Base-by-base conservation (phyloP, 2,329 filamentous ascomycete species). In the Endothia cerciana region DNA sequence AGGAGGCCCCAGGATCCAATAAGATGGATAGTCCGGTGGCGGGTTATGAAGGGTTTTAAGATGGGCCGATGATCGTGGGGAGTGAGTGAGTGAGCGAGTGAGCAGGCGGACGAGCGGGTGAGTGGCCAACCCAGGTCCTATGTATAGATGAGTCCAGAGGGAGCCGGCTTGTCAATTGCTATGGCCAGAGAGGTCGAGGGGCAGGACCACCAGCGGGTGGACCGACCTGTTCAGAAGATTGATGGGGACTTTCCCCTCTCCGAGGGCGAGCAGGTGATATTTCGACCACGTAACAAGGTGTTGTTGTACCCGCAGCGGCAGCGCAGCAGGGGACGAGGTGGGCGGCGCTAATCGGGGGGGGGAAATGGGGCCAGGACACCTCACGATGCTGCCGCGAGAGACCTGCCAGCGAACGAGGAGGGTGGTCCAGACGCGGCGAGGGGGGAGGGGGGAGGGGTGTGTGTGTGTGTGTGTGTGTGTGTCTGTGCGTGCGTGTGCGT, bases 231-330 rank as follows among this genome's bases (percentile, higher is more conserved):
- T 36, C 43, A 30, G 36, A 57, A 60, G 59, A 47, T 53, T 45
- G 49, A 51, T 47, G 38, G 53, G 53, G 30, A 8, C 33, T 53
- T 33, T 64, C 19, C 41, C 62, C 55, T 51, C 55, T n/a, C 25
- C 5, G 33, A 13, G 6, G 53, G 36, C 55, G 58, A 53, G 56
- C 45, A 58, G 62, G 45, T 41, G 17, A 61, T 62, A 49, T 67
- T 67, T 65, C 58, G 62, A 63, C 65, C 65, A 67, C 65, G 65
- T 65, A 67, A 65, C 57, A 66, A 53, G 38, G 55, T 53, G 63
- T 57, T 36, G 56, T 36, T 64, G 59, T 60, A 56, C 40, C 59
- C 59, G 63, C 59, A 65, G 28, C 25, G 33, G 55, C 55, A 58
- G 55, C 36, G 55, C 33, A 55, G 45, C 15, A 36, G 47, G 49